These are phyloP conservation scores for Chalciporus chontae DNA, from an alignment of 768 basidiomycete genomes.

Conservation along the genomic window DNA sequence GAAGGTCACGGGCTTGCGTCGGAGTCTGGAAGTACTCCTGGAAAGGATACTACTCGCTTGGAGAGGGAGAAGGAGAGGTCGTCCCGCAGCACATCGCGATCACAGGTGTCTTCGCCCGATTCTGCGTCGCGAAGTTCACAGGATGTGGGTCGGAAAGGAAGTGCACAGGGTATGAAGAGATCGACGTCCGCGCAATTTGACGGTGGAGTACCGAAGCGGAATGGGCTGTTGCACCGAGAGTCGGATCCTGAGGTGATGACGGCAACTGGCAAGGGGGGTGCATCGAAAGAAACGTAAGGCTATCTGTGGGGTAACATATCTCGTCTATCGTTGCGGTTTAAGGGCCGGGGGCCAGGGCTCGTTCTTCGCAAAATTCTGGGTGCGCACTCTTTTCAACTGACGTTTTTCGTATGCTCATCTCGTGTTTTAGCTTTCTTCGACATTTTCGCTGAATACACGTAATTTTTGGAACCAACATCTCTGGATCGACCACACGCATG, in stretches of 20 bases:
- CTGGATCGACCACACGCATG: slow-evolving; percentile 2
- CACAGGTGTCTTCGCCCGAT: slow-evolving; percentile 8
- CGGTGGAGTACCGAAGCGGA: slow-evolving; percentile 24
- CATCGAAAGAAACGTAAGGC: slow-evolving; percentile 20
- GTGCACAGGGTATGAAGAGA: slow-evolving; percentile 24
- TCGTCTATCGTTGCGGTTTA: background rate
- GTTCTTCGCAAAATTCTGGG: background rate
- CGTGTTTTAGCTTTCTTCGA: background rate
- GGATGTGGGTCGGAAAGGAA: slow-evolving; percentile 15
- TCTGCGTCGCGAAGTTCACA: slow-evolving; percentile 5
- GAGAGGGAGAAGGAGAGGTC: slow-evolving; percentile 8
- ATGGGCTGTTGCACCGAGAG: slow-evolving; percentile 29
- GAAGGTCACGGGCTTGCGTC: slow-evolving; percentile 9
- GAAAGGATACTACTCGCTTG: slow-evolving; percentile 1
- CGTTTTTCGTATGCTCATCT: slow-evolving; percentile 1
- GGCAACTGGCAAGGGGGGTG: slow-evolving; percentile 18
- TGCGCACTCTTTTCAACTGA: slow-evolving; percentile 5
- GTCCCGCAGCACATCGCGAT: slow-evolving; percentile 10
- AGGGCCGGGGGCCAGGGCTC: background rate
- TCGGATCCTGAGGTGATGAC: slow-evolving; percentile 28
- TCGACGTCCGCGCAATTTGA: slow-evolving; percentile 28
- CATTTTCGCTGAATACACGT: slow-evolving; percentile 9
- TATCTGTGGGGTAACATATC: slow-evolving; percentile 9
- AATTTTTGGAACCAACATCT: slow-evolving; percentile 6
- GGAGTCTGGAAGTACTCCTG: background rate